A percentile compares a stretch with the other conserved stretches of the same genome.
phyloP scores from a whole-genome alignment of 805 yeast species.

The Yarrowia porcina region DNA sequence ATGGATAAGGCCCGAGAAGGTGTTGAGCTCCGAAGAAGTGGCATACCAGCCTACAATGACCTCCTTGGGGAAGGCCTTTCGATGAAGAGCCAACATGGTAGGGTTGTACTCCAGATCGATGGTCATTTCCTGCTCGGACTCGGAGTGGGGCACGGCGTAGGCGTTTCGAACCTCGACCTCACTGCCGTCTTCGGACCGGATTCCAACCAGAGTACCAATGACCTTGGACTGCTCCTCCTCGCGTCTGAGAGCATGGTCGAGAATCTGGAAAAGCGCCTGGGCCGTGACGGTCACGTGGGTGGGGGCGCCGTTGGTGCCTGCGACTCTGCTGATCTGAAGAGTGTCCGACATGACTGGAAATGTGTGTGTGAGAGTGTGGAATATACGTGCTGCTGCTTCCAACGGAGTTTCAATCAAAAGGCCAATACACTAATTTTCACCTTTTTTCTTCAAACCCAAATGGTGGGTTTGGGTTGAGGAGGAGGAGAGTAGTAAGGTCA shows the following conservation, averaged over 20 bases:
- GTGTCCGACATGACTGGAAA: conserved; percentile 20
- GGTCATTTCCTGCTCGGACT: conserved; percentile 68
- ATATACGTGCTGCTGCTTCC: neutral
- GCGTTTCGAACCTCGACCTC: conserved; percentile 71
- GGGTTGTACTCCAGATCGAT: conserved; percentile 75
- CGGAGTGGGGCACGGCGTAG: conserved; percentile 77
- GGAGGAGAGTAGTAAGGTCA: neutral
- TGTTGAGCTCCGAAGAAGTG: conserved; percentile 56
- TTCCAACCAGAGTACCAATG: conserved; percentile 79
- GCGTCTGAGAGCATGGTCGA: conserved; percentile 64
- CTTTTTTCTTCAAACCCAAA: conserved; percentile 14
- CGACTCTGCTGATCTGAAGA: conserved; percentile 22
- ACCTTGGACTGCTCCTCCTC: conserved; percentile 56
- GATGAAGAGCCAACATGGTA: conserved; percentile 65
- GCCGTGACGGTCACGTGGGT: conserved; percentile 58
- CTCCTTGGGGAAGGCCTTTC: conserved; percentile 67
- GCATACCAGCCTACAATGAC: conserved; percentile 81
- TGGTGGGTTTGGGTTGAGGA: conserved; percentile 17
- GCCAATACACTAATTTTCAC: conserved; percentile 15
- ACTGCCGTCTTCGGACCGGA: conserved; percentile 78
- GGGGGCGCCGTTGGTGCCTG: conserved; percentile 37
- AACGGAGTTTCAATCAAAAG: neutral
- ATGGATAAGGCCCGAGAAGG: conserved; percentile 72
- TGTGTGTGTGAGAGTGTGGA: neutral
- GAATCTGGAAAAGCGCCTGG: conserved; percentile 69